phyloP scores from a whole-genome alignment of 2,329 filamentous ascomycete genomes.

The Calonectria multiphialidica region DNA sequence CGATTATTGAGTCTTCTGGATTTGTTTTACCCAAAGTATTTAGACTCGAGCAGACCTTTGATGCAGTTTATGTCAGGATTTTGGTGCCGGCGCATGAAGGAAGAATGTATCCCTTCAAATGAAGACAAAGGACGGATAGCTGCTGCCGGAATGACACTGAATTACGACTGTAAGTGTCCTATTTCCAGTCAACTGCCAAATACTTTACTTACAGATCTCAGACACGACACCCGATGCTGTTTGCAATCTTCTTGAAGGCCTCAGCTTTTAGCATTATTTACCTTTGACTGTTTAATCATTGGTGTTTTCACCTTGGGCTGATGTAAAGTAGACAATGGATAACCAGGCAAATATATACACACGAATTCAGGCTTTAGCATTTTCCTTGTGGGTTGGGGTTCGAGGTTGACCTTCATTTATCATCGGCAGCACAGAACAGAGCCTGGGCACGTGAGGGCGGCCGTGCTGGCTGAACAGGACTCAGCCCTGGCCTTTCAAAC shows the following conservation, averaged over 20 bases:
- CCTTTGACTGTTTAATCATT: too few species aligned
- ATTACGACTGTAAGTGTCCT: neutral
- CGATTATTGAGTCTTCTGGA: neutral
- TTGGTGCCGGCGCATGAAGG: neutral
- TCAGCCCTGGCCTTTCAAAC: too few species aligned
- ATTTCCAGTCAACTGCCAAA: neutral
- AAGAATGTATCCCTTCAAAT: neutral
- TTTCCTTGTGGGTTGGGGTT: too few species aligned
- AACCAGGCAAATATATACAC: too few species aligned
- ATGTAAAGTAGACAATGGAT: too few species aligned
- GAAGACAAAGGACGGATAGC: neutral
- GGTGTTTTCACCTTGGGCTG: too few species aligned
- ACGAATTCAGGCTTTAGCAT: too few species aligned
- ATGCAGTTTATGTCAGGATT: neutral
- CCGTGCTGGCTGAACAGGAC: too few species aligned
- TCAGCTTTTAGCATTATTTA: neutral
- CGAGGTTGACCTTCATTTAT: too few species aligned
- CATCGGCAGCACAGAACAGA: too few species aligned
- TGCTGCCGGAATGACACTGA: neutral
- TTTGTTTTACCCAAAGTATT: neutral
- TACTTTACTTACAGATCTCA: neutral
- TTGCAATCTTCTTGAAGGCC: neutral
- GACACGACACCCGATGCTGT: neutral
- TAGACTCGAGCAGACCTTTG: neutral
- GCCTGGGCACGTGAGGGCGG: too few species aligned